Base-by-base conservation (phyloP, 495 filamentous ascomycete genomes). In the Podospora pseudocomata region DNA sequence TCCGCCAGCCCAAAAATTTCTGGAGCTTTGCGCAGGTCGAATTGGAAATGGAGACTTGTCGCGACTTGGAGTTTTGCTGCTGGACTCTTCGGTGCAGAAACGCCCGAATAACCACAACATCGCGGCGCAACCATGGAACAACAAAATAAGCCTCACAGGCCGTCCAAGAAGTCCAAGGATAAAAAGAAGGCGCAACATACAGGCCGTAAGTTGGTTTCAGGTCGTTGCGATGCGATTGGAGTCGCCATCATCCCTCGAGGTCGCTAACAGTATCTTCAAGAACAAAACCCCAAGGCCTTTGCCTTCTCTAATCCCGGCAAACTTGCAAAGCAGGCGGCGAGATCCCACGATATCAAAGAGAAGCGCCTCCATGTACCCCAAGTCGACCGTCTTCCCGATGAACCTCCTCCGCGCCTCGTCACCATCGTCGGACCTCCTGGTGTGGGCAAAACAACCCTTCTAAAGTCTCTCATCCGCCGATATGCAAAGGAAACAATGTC, bases 401-500 rank as follows among this genome's bases (percentile, higher is more conserved):
- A 98, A 79, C 89, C 95, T n/a, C 92, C 95, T 18, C 95, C 95
- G 58, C 85, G 96, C 57, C 87, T 98, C 27, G 94, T 97, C 67
- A 88, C 91, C 58, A 90, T 98, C 55, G 93, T 98, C 79, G 95
- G 95, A 54, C 95, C 95, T 56, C 91, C 94, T 0, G 95, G 95
- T 62, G 94, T 95, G 77, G 86, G 89, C 67, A 80, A 80, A 68
- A 77, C 78, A 20, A 80, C 78, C 19, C 90, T 94, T 27, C 89
- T 91, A 56, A 98, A 98, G 76, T 97, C 94, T 9, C 83, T 99
- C 28, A 91, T 99, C 69, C 89, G 92, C 67, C 87, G 95, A 72
- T 99, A 99, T 79, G 91, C 95, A 28, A 99, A 99, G 75, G 94
- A 99, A 77, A 93, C 91, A 9, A 87, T 99, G 19, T 90, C 92